Base-by-base conservation (phyloP, 2,329 filamentous ascomycete genomes). In the Calonectria hongkongensis region DNA sequence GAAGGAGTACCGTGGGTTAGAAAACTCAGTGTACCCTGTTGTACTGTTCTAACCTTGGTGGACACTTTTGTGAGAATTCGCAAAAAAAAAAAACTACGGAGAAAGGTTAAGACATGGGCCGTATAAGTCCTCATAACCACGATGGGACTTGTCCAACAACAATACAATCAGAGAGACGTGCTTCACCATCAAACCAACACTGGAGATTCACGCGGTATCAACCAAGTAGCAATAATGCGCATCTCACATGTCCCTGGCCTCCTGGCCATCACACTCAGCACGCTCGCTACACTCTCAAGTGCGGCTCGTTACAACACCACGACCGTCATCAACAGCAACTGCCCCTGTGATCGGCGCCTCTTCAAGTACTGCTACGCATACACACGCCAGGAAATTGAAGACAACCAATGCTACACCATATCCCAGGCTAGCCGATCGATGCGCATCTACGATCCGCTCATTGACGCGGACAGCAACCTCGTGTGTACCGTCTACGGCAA, bases 391-490 rank as follows among this genome's bases (percentile, higher is more conserved):
- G 63, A 30, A n/a, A 43, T 68, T 18, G 18, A 60, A n/a, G 58
- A 68, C 33, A 21, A 36, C 5, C 15, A 21, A 21, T 73, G 68
- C 33, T 64, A 68, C 64, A 21, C 16, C 28, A 43, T 71, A 21
- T 63, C 56, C 30, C 39, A 71, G n/a, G 36, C 65, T n/a, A 64
- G 48, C 33, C 50, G 65, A 50, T 69, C 60, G 43, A 73, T 69
- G 65, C 58, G 58, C 43, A 27, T 68, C 58, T 51, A 45, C 65
- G 65, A 66, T 60, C 56, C 43, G n/a, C 4, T 13, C 21, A 36
- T 68, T 9, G 39, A 12, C 6, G 27, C 3, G 18, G 30, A 64
- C 41, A 51, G 58, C 56, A 30, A 21, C n/a, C 62, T 73, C 63
- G 47, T 58, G 28, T 65, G 68, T 58, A 66, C 41, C 45, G 62